phyloP scores from a whole-genome alignment of 805 yeast species.

The Suhomyces emberorum region DNA sequence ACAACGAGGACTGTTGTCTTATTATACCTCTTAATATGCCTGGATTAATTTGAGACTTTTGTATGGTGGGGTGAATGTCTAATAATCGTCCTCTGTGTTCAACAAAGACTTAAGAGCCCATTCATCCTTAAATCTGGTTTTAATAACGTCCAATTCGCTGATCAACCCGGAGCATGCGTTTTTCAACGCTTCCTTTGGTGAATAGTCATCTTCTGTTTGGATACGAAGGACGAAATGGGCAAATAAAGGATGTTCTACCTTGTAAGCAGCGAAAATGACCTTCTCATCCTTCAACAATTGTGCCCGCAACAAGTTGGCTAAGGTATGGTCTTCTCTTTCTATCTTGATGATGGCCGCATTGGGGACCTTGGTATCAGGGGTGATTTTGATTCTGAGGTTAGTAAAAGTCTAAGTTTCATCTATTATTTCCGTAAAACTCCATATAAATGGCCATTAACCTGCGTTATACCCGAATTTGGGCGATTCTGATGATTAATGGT shows the following conservation, averaged over 20 bases:
- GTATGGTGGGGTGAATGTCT: too few species aligned
- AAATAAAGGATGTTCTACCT: constrained; percentile 95
- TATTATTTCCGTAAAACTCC: too few species aligned
- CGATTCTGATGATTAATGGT: too few species aligned
- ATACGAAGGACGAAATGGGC: constrained; percentile 92
- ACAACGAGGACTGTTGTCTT: neutral
- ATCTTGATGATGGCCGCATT: constrained; percentile 90
- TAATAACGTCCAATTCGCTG: constrained; percentile 69
- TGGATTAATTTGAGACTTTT: too few species aligned
- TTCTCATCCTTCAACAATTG: constrained; percentile 82
- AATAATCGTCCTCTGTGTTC: constrained; percentile 41
- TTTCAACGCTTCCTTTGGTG: constrained; percentile 85
- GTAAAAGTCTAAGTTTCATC: too few species aligned
- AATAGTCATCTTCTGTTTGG: constrained; percentile 93
- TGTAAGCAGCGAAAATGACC: constrained; percentile 96
- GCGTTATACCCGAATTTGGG: too few species aligned
- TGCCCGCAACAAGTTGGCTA: constrained; percentile 84
- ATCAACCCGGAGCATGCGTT: constrained; percentile 86
- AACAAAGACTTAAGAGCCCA: constrained; percentile 84
- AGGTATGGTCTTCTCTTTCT: constrained; percentile 96
- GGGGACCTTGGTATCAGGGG: constrained; percentile 93
- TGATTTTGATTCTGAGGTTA: constrained; percentile 60
- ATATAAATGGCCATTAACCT: too few species aligned
- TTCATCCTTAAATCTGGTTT: constrained; percentile 81
- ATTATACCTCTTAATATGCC: too few species aligned